A percentile compares a stretch with the other conserved stretches of the same genome.
Evolutionary conservation across 768 basidiomycete species (phyloP).

Genomic region (Lactarius indigo): DNA sequence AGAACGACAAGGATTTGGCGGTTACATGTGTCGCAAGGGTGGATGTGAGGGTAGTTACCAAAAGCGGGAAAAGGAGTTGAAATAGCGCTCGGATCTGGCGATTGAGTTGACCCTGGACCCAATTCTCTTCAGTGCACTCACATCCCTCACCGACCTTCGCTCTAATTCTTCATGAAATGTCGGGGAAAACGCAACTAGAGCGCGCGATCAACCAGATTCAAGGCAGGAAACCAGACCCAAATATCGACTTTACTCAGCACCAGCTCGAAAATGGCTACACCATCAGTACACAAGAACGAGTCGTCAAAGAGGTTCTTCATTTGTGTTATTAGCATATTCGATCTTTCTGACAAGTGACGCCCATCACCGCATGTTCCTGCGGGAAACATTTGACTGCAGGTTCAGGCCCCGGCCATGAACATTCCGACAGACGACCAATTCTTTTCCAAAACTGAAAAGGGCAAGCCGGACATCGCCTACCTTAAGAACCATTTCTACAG

Average conservation of each 20-base stretch:
- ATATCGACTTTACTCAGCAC: conserved; percentile 90
- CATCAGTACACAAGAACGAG: conserved; percentile 91
- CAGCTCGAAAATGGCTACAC: conserved; percentile 87
- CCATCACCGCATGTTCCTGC: neutral
- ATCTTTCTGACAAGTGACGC: neutral
- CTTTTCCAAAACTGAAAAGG: conserved; percentile 77
- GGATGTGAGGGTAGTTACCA: neutral
- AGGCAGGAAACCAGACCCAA: conserved; percentile 47
- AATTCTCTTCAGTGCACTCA: neutral
- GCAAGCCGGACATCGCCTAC: conserved; percentile 93
- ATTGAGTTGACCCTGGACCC: conserved; percentile 2
- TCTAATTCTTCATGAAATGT: conserved; percentile 15
- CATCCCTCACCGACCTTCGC: neutral
- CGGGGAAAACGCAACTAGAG: conserved; percentile 47
- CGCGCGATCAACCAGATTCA: conserved; percentile 65
- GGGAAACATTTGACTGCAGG: conserved; percentile 43
- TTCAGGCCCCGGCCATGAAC: conserved; percentile 95
- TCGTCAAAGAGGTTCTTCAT: conserved; percentile 84
- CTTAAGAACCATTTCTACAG: conserved; percentile 99
- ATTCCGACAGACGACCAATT: conserved; percentile 93
- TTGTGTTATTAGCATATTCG: neutral
- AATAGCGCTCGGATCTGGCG: conserved; percentile 8
- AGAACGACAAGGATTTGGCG: too few species aligned
- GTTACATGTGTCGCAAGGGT: too few species aligned
- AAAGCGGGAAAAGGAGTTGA: neutral